A percentile compares a stretch with the other conserved stretches of the same genome.
These are phyloP conservation scores for Corymbia citriodora DNA, from an alignment of 441 rosid species.

Conservation along the genomic window DNA sequence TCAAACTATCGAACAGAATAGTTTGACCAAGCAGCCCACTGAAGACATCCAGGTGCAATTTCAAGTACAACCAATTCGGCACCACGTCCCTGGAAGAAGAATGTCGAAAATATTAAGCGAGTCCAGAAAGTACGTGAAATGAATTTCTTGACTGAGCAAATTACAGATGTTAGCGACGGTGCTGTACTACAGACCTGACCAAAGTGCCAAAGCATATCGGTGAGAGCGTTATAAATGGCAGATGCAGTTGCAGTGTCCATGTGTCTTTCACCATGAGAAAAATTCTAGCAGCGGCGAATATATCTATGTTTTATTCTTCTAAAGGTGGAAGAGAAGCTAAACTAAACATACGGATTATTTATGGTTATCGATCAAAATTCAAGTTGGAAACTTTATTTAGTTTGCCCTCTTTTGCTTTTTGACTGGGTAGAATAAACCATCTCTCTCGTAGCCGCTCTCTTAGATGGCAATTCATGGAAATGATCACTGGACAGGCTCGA, in stretches of 20 bases:
- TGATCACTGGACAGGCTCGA: not conserved
- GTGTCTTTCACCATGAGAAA: conserved; percentile 13
- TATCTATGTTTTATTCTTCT: not conserved
- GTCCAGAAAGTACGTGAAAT: not conserved
- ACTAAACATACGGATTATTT: not conserved
- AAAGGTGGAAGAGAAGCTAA: not conserved
- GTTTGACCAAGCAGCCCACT: conserved; percentile 67
- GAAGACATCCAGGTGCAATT: conserved; percentile 88
- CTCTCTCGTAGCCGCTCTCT: not conserved
- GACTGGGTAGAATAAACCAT: not conserved
- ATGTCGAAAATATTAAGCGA: not conserved
- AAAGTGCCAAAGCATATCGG: conserved; percentile 90
- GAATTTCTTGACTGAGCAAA: not conserved
- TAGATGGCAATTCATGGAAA: not conserved
- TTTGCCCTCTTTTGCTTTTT: not conserved
- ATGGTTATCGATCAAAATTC: not conserved
- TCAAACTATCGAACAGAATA: not conserved
- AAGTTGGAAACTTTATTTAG: not conserved
- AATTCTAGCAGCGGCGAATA: not conserved
- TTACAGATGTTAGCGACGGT: not conserved
- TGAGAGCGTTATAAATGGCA: conserved; percentile 87
- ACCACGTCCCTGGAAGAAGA: conserved; percentile 45
- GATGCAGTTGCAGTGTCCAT: conserved; percentile 82
- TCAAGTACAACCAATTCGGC: conserved; percentile 83
- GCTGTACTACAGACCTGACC: conserved; percentile 54